Evolutionary conservation across 192 early-diverging fungal genomes (phyloP).

Genomic region (Coemansia sp.): DNA sequence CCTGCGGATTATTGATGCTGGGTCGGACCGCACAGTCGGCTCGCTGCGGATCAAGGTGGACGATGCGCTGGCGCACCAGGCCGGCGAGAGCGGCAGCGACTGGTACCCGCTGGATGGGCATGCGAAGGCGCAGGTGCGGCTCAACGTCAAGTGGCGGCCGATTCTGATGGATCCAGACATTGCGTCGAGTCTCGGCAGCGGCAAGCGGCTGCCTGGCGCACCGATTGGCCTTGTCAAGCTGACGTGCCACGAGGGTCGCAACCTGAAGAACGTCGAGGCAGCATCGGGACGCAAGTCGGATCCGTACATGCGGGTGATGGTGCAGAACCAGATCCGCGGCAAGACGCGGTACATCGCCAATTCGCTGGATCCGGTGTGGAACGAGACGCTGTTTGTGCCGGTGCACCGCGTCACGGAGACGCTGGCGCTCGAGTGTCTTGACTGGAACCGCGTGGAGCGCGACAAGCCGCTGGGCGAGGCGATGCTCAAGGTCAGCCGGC

Average conservation of each 20-base stretch:
- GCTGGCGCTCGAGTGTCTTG: constrained; percentile 78
- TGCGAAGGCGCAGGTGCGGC: constrained; percentile 57
- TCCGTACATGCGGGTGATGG: constrained; percentile 81
- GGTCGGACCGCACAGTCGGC: constrained; percentile 33
- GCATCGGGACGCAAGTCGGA: constrained; percentile 81
- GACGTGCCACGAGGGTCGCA: constrained; percentile 70
- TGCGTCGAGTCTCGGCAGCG: constrained; percentile 49
- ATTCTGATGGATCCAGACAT: constrained; percentile 71
- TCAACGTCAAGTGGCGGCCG: constrained; percentile 80
- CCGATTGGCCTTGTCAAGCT: constrained; percentile 81
- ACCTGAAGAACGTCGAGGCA: constrained; percentile 83
- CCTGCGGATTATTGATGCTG: constrained; percentile 62
- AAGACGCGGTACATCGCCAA: constrained; percentile 80
- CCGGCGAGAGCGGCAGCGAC: constrained; percentile 56
- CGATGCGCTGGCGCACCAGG: constrained; percentile 49
- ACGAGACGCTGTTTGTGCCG: constrained; percentile 86
- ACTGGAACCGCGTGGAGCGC: constrained; percentile 84
- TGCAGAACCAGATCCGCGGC: constrained; percentile 63
- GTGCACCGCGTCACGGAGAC: constrained; percentile 73
- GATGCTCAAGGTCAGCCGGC: constrained; percentile 59
- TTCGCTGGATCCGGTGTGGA: constrained; percentile 87
- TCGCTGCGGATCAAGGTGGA: constrained; percentile 42
- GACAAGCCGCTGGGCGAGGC: constrained; percentile 83
- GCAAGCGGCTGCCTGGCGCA: constrained; percentile 52
- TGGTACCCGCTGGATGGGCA: constrained; percentile 66